Conservation (phyloP, 371 early-diverging fungal genomes). For the Lichtheimia corymbifera region DNA sequence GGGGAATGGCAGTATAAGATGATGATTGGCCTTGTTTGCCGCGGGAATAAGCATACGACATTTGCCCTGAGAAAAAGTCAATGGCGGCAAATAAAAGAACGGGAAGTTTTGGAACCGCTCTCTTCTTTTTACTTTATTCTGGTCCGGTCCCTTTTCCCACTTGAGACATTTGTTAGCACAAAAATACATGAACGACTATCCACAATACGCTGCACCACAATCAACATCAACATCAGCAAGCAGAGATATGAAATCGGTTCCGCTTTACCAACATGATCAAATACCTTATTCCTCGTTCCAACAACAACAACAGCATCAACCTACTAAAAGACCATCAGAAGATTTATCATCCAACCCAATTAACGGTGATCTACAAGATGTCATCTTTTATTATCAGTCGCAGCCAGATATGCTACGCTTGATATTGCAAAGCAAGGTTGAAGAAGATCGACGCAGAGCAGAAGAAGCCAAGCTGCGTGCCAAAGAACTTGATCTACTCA, state of each 20-base stretch:
- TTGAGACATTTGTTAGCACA: constrained; percentile 8
- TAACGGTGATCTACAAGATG: constrained; percentile 47
- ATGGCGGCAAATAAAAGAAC: constrained; percentile 9
- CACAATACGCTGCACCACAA: neutral
- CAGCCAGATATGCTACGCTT: constrained; percentile 56
- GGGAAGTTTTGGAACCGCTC: constrained; percentile 9
- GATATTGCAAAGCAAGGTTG: constrained; percentile 52
- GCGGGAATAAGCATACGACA: neutral
- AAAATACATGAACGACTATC: constrained; percentile 11
- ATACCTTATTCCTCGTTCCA: constrained; percentile 27
- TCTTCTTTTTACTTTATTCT: constrained; percentile 8
- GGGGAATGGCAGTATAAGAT: neutral
- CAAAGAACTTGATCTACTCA: constrained; percentile 40
- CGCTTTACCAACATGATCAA: constrained; percentile 45
- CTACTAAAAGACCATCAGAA: constrained; percentile 1
- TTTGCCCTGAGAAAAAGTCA: neutral
- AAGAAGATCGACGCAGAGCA: constrained; percentile 53
- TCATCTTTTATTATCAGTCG: constrained; percentile 44
- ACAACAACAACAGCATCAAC: neutral
- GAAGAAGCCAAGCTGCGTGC: constrained; percentile 44
- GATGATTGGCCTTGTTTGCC: neutral
- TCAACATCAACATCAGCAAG: neutral
- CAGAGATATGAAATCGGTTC: constrained; percentile 25
- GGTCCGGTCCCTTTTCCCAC: neutral
- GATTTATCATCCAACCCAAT: constrained; percentile 7